Conservation (phyloP, 805 yeast species). For the Aciculoconidium aculeatum region DNA sequence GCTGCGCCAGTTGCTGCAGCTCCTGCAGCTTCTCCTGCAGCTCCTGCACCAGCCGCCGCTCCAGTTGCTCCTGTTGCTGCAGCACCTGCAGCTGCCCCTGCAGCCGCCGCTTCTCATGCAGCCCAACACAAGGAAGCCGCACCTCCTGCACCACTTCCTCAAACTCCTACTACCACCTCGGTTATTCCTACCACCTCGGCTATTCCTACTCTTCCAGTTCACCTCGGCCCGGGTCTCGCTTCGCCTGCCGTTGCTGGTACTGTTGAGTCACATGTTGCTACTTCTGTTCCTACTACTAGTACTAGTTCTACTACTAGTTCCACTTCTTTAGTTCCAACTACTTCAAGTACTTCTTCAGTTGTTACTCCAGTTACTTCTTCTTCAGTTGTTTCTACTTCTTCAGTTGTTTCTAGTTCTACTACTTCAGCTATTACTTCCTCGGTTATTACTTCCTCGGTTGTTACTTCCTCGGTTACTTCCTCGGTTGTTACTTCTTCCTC, state of each 20-base stretch:
- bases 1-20: no score
- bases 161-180: conserved; percentile 4
- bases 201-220: no score
- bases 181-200: conserved; percentile 4
- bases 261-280: no score
- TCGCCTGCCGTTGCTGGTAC: no score
- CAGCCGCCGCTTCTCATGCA: conserved; percentile 3
- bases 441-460: no score
- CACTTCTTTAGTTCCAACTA: background rate
- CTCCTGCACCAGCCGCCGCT: no score
- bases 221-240: no score
- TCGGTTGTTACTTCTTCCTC: conserved; percentile 1
- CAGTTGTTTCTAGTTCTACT: no score
- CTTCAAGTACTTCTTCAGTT: conserved; percentile 3
- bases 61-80: no score
- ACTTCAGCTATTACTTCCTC: no score
- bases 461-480: conserved; percentile 1
- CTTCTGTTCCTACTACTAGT: conserved; percentile 1
- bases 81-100: conserved; percentile 1
- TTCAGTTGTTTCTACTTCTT: no score
- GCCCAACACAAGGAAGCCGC: no score
- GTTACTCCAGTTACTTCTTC: conserved; percentile 7
- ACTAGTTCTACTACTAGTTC: conserved; percentile 1
- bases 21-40: conserved; percentile 6
- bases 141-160: conserved; percentile 2